These are phyloP conservation scores for Parmelia sp. DNA, from an alignment of 495 filamentous ascomycete genomes.

Conservation along the genomic window DNA sequence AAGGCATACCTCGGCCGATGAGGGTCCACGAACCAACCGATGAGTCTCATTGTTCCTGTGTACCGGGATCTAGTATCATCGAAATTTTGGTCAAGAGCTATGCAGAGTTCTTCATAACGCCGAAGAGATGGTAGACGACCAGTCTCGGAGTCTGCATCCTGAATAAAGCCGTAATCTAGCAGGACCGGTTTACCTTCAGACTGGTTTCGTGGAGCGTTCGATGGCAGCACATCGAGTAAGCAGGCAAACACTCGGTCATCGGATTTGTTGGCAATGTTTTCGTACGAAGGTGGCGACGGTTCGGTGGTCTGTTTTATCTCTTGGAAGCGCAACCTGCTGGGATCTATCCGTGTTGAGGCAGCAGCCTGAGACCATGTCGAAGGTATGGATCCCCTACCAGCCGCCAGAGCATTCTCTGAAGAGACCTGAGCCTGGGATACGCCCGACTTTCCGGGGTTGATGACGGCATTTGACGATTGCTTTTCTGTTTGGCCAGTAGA, in stretches of 20 bases:
- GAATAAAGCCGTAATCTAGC: conserved; percentile 60
- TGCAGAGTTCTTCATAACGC: conserved; percentile 56
- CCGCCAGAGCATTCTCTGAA: background rate
- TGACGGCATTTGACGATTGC: conserved; percentile 30
- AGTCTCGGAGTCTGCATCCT: conserved; percentile 56
- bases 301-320: conserved; percentile 4
- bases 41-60: conserved; percentile 59
- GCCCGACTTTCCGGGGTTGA: conserved; percentile 5
- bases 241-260: conserved; percentile 25
- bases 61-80: conserved; percentile 44
- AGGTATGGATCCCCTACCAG: background rate
- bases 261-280: conserved; percentile 22
- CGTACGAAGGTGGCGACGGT: conserved; percentile 26
- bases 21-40: conserved; percentile 77
- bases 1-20: conserved; percentile 56
- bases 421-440: background rate
- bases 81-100: conserved; percentile 46
- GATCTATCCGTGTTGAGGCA: conserved; percentile 20
- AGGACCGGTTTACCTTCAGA: conserved; percentile 43
- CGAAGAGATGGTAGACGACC: conserved; percentile 57
- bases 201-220: background rate
- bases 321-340: conserved; percentile 19
- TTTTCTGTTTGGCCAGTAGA: conserved; percentile 19
- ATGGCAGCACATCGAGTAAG: conserved; percentile 2
- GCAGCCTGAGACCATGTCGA: conserved; percentile 12